These are phyloP conservation scores for Acanthamoeba sp. DNA, from an alignment of 208 protist species.

Conservation along the genomic window DNA sequence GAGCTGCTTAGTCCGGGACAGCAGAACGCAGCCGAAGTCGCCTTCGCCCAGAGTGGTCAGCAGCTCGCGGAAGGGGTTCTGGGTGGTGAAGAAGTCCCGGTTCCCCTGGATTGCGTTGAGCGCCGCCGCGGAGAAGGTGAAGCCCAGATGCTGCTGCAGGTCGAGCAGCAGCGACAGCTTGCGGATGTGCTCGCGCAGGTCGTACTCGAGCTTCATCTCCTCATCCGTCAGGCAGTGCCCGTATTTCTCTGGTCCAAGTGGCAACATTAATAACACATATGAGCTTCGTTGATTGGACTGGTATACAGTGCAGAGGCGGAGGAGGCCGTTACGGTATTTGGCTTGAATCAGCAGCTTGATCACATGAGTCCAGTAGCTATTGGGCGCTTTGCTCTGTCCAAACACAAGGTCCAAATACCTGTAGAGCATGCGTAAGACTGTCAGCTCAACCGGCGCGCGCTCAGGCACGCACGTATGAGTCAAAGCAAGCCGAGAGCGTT, in stretches of 20 bases:
- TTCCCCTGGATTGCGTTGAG: slow-evolving; percentile 9
- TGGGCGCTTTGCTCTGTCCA: not conserved
- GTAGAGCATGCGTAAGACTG: no score
- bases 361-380: not conserved
- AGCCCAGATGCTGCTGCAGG: slow-evolving; percentile 28
- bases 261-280: no score
- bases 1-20: slow-evolving; percentile 1
- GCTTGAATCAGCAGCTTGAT: slow-evolving; percentile 42
- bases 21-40: not conserved
- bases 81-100: not conserved
- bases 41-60: not conserved
- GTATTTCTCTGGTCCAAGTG: not conserved
- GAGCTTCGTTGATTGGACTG: no score
- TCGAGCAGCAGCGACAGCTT: slow-evolving; percentile 40
- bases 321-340: slow-evolving; percentile 53
- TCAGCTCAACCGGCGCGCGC: no score
- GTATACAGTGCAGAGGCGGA: no score
- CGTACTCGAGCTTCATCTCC: not conserved
- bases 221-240: not conserved
- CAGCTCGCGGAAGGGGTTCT: slow-evolving; percentile 29
- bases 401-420: slow-evolving; percentile 20
- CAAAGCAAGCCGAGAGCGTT: not conserved
- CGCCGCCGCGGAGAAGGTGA: slow-evolving; percentile 10
- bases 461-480: no score
- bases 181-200: slow-evolving; percentile 17